Percentiles rank a stretch among this genome's conserved stretches.
phyloP scores from a whole-genome alignment of 2,329 filamentous ascomycete genomes.

The Lasiodiplodia theobromae region DNA sequence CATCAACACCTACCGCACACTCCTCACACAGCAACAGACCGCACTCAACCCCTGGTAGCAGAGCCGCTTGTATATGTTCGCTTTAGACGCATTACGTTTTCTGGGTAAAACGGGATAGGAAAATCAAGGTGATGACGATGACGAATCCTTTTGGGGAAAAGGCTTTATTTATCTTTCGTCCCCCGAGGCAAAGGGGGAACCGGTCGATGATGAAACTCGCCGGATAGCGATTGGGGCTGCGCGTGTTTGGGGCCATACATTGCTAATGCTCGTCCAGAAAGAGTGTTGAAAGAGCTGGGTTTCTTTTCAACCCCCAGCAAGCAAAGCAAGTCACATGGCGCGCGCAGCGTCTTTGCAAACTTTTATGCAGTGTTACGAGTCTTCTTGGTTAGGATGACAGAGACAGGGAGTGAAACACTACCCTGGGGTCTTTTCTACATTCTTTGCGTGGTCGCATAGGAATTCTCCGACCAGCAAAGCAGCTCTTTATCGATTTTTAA shows the following conservation, averaged over 20 bases:
- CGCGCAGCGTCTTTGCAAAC: background rate
- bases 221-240: constrained; percentile 2
- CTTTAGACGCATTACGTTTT: constrained; percentile 24
- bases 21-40: background rate
- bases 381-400: constrained; percentile 21
- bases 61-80: constrained; percentile 19
- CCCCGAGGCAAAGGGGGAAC: constrained; percentile 3
- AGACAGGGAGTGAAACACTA: background rate
- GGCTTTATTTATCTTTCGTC: constrained; percentile 11
- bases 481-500: constrained; percentile 13
- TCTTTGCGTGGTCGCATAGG: background rate
- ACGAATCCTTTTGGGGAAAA: constrained; percentile 5
- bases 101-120: constrained; percentile 11
- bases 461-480: background rate
- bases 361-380: constrained; percentile 27
- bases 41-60: constrained; percentile 1
- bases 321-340: background rate
- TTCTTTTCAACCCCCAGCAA: background rate
- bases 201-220: constrained; percentile 23
- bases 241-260: background rate
- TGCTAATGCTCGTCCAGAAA: background rate
- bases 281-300: background rate
- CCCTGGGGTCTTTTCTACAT: background rate
- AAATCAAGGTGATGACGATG: constrained; percentile 26
- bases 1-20: constrained; percentile 1